phyloP scores from a whole-genome alignment of 2,329 filamentous ascomycete species.

The Davidsoniella eucalypti region DNA sequence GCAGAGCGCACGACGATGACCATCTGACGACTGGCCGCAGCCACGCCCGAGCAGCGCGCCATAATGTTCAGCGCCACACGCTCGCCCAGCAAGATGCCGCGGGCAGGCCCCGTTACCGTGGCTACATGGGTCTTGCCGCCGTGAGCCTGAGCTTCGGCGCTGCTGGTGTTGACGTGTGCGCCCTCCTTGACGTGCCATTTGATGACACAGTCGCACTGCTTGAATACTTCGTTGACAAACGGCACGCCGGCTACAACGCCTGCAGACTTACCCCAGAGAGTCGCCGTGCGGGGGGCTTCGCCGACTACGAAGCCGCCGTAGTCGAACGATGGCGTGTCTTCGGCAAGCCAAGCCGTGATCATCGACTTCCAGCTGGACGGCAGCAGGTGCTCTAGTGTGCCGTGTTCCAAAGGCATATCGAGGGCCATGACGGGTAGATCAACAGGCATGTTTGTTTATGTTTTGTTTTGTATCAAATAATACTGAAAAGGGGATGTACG shows the following conservation, averaged over 20 bases:
- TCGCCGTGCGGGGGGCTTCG: slow-evolving; percentile 43
- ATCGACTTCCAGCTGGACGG: slow-evolving; percentile 71
- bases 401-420: slow-evolving; percentile 19
- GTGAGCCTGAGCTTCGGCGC: slow-evolving; percentile 24
- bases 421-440: slow-evolving; percentile 10
- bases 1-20: slow-evolving; percentile 39
- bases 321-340: slow-evolving; percentile 93
- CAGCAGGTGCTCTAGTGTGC: slow-evolving; percentile 50
- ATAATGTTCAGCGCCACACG: slow-evolving; percentile 83
- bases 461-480: not conserved
- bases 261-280: slow-evolving; percentile 50
- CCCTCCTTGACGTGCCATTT: slow-evolving; percentile 78
- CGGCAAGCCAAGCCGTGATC: slow-evolving; percentile 73
- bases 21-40: slow-evolving; percentile 46
- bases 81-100: slow-evolving; percentile 73
- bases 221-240: slow-evolving; percentile 89
- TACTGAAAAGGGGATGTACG: no score
- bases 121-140: slow-evolving; percentile 46
- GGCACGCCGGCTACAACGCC: slow-evolving; percentile 83
- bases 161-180: slow-evolving; percentile 43
- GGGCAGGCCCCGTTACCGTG: slow-evolving; percentile 69
- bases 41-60: slow-evolving; percentile 80
- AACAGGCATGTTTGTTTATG: slow-evolving; percentile 6
- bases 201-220: slow-evolving; percentile 78
- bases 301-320: slow-evolving; percentile 96